Conservation (phyloP, 768 basidiomycete genomes). For the Suillus placidus region DNA sequence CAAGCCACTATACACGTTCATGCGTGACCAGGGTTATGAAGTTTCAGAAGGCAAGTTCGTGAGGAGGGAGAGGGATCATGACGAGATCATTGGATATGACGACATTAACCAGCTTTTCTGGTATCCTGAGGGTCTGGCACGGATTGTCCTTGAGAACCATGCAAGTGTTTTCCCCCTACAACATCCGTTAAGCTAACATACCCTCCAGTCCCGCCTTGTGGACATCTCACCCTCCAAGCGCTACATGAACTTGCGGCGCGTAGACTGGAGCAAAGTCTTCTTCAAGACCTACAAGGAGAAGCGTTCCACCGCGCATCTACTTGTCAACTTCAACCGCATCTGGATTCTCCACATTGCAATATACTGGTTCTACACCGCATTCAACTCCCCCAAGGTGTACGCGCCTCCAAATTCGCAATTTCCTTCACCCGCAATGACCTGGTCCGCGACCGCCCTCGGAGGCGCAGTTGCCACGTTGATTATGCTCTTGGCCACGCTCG, state of each 20-base stretch:
- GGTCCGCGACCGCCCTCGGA: conserved; percentile 95
- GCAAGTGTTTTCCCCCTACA: conserved; percentile 43
- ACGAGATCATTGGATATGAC: conserved; percentile 97
- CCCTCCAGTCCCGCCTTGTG: conserved; percentile 78
- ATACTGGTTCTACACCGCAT: conserved; percentile 98
- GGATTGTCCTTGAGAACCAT: conserved; percentile 87
- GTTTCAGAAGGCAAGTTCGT: conserved; percentile 95
- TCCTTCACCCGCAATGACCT: conserved; percentile 88
- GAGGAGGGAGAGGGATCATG: conserved; percentile 90
- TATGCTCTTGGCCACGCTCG: conserved; percentile 91
- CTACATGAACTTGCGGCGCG: conserved; percentile 87
- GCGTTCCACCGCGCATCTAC: conserved; percentile 87
- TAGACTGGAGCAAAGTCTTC: conserved; percentile 94
- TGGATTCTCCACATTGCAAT: conserved; percentile 96
- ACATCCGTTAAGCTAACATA: neutral
- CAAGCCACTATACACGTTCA: conserved; percentile 93
- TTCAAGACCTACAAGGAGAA: conserved; percentile 99
- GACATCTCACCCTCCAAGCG: conserved; percentile 91
- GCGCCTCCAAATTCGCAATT: conserved; percentile 62
- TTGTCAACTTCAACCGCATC: conserved; percentile 99
- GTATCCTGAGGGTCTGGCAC: conserved; percentile 97
- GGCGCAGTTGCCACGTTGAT: conserved; percentile 92
- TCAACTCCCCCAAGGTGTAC: conserved; percentile 93
- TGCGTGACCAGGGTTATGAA: conserved; percentile 98
- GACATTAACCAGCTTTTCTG: conserved; percentile 99